A percentile compares a stretch with the other conserved stretches of the same genome.
phyloP scores from a whole-genome alignment of 768 basidiomycete species.

The Tricholoma furcatifolium region DNA sequence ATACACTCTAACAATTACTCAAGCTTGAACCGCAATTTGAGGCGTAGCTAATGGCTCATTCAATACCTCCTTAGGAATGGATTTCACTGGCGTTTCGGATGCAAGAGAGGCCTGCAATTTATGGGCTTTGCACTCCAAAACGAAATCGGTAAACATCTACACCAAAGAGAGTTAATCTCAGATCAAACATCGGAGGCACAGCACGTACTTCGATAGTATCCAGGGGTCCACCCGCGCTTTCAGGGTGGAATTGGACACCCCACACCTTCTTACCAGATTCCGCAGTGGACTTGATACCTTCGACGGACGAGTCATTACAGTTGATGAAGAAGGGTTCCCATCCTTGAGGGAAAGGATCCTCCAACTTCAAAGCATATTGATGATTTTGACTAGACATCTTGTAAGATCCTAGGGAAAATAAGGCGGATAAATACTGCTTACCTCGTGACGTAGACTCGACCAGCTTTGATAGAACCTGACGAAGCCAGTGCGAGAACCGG shows the following conservation, averaged over 20 bases:
- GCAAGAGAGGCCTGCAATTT: conserved; percentile 32
- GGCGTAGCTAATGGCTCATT: conserved; percentile 6
- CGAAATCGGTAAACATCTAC: conserved; percentile 94
- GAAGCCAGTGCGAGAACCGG: conserved; percentile 96
- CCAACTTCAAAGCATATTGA: conserved; percentile 93
- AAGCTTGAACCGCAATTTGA: conserved; percentile 14
- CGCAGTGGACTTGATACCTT: conserved; percentile 93
- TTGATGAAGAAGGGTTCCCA: conserved; percentile 99
- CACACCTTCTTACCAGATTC: conserved; percentile 90
- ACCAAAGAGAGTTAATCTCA: neutral
- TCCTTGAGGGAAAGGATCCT: conserved; percentile 93
- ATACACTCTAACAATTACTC: conserved; percentile 8
- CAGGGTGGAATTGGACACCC: conserved; percentile 99
- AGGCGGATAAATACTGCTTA: conserved; percentile 26
- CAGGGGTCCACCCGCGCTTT: conserved; percentile 96
- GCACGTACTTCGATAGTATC: conserved; percentile 90
- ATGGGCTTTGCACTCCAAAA: conserved; percentile 71
- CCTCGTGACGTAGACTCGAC: conserved; percentile 96
- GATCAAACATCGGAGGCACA: neutral
- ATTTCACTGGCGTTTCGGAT: neutral
- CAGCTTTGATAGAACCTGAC: conserved; percentile 90
- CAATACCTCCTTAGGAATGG: conserved; percentile 1
- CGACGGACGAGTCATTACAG: conserved; percentile 98
- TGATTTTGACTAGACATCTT: conserved; percentile 77
- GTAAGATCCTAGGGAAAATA: conserved; percentile 2